phyloP scores from a whole-genome alignment of 768 basidiomycete species.

The Tephrocybe rancida region DNA sequence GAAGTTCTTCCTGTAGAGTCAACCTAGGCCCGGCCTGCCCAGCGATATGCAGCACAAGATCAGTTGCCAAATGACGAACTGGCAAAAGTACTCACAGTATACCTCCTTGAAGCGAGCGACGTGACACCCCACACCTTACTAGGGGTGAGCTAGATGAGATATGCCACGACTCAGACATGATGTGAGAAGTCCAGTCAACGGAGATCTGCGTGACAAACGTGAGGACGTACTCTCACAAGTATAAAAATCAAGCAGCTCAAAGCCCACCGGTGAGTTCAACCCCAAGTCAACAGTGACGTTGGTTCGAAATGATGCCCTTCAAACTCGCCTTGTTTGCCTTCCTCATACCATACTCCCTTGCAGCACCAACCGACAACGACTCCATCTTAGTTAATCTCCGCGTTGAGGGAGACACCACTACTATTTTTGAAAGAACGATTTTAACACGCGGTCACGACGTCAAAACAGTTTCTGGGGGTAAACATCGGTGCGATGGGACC shows the following conservation, averaged over 20 bases:
- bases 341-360: neutral
- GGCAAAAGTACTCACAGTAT: no score
- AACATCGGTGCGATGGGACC: conserved; percentile 46
- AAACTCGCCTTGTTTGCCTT: neutral
- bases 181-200: no score
- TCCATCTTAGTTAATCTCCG: conserved; percentile 30
- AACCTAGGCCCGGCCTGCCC: no score
- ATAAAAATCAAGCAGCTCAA: no score
- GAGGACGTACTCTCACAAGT: neutral
- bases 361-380: neutral
- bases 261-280: no score
- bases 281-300: neutral
- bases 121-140: no score
- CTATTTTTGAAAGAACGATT: conserved; percentile 41
- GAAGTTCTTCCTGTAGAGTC: no score
- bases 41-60: no score
- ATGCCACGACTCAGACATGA: no score
- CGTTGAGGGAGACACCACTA: conserved; percentile 37
- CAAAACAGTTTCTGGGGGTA: conserved; percentile 37
- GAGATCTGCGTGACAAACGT: neutral
- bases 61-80: no score
- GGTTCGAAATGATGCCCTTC: neutral
- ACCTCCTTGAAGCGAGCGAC: no score
- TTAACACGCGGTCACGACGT: conserved; percentile 43
- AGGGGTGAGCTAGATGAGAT: no score